Conservation (phyloP, 345 rosid genomes). For the Eucalyptus paniculata region DNA sequence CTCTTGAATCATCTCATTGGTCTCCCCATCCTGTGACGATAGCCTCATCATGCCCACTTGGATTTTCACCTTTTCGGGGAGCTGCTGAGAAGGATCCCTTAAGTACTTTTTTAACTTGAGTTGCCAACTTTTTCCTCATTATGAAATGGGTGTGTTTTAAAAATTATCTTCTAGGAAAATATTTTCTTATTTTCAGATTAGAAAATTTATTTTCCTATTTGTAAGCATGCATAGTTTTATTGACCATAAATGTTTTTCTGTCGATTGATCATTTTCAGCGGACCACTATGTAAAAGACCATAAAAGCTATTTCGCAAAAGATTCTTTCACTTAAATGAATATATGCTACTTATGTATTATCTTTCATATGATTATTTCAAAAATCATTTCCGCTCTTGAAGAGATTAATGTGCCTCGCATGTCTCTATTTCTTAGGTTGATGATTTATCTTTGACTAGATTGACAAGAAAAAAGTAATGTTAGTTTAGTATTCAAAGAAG, state of each 20-base stretch:
- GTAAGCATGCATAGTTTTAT: background rate
- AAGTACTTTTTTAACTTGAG: background rate
- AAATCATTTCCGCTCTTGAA: background rate
- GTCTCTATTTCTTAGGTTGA: background rate
- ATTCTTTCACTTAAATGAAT: background rate
- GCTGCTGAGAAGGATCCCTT: background rate
- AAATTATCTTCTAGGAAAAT: background rate
- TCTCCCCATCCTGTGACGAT: background rate
- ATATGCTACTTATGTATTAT: background rate
- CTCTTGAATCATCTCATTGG: background rate
- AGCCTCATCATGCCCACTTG: background rate
- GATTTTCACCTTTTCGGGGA: background rate
- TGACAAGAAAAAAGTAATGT: background rate
- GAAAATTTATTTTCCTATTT: background rate
- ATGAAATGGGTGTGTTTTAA: background rate
- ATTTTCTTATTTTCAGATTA: background rate
- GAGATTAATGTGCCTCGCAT: background rate
- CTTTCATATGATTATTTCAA: background rate
- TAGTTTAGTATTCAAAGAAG: background rate
- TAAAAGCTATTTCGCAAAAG: background rate
- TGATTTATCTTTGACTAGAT: background rate
- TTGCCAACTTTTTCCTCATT: background rate
- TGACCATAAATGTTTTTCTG: fast-evolving
- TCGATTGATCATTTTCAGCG: background rate
- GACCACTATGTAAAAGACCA: too few relatives aligned